phyloP scores from a whole-genome alignment of 805 yeast species.

The Starmerella bombi region DNA sequence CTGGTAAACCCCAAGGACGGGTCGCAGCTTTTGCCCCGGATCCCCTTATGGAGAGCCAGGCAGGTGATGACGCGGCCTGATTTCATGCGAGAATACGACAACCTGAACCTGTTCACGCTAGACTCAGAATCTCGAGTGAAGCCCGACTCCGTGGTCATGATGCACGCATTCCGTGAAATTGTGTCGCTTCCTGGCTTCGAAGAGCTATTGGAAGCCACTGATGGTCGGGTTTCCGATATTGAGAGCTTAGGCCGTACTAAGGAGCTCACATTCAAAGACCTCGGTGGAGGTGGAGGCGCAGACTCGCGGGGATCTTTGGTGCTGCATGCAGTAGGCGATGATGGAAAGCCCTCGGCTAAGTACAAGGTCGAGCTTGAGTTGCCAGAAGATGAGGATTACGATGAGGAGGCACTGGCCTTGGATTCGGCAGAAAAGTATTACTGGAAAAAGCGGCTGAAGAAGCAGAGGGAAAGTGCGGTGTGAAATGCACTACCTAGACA shows the following conservation, averaged over 20 bases:
- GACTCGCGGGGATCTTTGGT: slow-evolving; percentile 20
- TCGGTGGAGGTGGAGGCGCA: slow-evolving; percentile 27
- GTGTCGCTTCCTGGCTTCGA: slow-evolving; percentile 59
- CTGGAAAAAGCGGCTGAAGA: slow-evolving; percentile 16
- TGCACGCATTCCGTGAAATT: slow-evolving; percentile 76
- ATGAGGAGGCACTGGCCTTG: slow-evolving; percentile 12
- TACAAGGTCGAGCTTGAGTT: slow-evolving; percentile 15
- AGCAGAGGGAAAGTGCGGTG: too few species aligned
- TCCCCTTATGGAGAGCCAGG: slow-evolving; percentile 73
- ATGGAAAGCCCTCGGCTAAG: neutral
- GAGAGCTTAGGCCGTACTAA: slow-evolving; percentile 69
- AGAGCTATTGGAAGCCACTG: slow-evolving; percentile 48
- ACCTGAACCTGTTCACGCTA: slow-evolving; percentile 64
- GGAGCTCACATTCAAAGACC: slow-evolving; percentile 59
- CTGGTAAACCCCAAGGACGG: slow-evolving; percentile 5
- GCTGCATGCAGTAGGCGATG: neutral
- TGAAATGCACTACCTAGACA: too few species aligned
- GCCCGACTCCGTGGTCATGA: slow-evolving; percentile 79
- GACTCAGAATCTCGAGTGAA: slow-evolving; percentile 57
- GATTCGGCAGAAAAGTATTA: slow-evolving; percentile 15
- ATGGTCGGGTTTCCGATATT: slow-evolving; percentile 57
- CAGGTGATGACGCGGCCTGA: slow-evolving; percentile 80
- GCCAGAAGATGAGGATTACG: slow-evolving; percentile 21
- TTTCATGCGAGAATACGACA: slow-evolving; percentile 61
- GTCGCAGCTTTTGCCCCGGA: slow-evolving; percentile 39